These are phyloP conservation scores for Cocos nucifera DNA, from an alignment of 176 grass and related monocot species.

Conservation along the genomic window DNA sequence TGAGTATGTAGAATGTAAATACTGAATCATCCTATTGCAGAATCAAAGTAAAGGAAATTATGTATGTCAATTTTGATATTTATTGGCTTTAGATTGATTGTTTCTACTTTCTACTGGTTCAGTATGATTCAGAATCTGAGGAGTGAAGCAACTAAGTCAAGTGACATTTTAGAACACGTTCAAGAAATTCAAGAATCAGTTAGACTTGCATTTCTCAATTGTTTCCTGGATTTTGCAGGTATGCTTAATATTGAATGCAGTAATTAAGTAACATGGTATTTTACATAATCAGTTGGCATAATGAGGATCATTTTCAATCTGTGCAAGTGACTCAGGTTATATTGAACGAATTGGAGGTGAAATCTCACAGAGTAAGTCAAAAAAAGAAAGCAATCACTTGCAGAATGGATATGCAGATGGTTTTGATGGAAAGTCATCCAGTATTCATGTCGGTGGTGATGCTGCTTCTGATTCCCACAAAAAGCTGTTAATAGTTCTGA, in stretches of 20 bases:
- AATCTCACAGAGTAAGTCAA: slow-evolving; percentile 66
- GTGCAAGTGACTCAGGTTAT: slow-evolving; percentile 63
- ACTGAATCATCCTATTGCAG: too few species aligned
- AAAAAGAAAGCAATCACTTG: slow-evolving; percentile 59
- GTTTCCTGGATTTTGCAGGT: slow-evolving; percentile 96
- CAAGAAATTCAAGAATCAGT: slow-evolving; percentile 97
- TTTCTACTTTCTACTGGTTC: slow-evolving; percentile 33
- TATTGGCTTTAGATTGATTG: slow-evolving; percentile 3
- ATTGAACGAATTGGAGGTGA: slow-evolving; percentile 67
- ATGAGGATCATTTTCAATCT: background rate
- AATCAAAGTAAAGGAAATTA: too few species aligned
- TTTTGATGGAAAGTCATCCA: slow-evolving; percentile 38
- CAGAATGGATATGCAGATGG: slow-evolving; percentile 82
- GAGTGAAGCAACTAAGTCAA: slow-evolving; percentile 65
- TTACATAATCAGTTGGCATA: too few species aligned
- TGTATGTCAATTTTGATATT: too few species aligned
- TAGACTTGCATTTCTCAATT: slow-evolving; percentile 95
- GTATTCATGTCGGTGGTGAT: slow-evolving; percentile 20
- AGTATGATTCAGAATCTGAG: slow-evolving; percentile 90
- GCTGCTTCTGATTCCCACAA: slow-evolving; percentile 39
- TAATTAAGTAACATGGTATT: background rate
- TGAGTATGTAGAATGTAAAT: too few species aligned
- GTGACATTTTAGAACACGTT: slow-evolving; percentile 68
- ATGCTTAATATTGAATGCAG: slow-evolving; percentile 2
- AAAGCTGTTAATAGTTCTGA: slow-evolving; percentile 89